Percentiles rank a stretch among this genome's conserved stretches.
Conservation (phyloP, 2,329 filamentous ascomycete species). For the Ophiostoma ips region DNA sequence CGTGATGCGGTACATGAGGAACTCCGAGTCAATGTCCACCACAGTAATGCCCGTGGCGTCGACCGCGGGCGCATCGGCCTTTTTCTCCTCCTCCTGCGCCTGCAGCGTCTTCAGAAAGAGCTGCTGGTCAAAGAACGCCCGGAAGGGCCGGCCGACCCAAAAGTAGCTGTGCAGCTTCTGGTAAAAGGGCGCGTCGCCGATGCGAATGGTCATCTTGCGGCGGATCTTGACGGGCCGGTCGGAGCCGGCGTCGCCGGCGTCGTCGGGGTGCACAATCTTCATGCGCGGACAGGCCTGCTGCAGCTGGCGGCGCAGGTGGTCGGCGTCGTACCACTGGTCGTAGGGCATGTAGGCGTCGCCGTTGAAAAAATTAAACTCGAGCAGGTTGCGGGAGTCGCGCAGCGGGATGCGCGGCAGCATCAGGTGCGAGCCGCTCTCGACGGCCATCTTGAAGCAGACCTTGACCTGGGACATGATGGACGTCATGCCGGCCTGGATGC, state of each 20-base stretch:
- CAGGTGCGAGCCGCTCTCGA: constrained; percentile 19
- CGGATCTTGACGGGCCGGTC: constrained; percentile 13
- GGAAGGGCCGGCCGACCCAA: constrained; percentile 20
- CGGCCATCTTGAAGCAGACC: constrained; percentile 23
- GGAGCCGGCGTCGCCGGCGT: constrained; percentile 6
- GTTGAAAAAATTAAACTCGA: constrained; percentile 21
- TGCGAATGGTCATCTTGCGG: constrained; percentile 15
- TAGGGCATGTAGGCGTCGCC: constrained; percentile 19
- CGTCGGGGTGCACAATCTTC: constrained; percentile 18
- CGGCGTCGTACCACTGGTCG: constrained; percentile 22
- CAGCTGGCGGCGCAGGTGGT: constrained; percentile 17
- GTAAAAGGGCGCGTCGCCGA: constrained; percentile 16
- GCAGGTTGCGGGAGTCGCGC: constrained; percentile 18
- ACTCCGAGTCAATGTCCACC: constrained; percentile 19
- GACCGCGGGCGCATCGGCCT: neutral
- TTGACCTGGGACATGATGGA: constrained; percentile 23
- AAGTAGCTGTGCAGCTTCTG: constrained; percentile 18
- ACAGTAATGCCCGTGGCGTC: constrained; percentile 17
- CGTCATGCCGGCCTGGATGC: constrained; percentile 21
- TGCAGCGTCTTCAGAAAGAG: constrained; percentile 3
- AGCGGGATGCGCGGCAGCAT: constrained; percentile 22
- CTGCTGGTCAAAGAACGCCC: constrained; percentile 15
- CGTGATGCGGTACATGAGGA: constrained; percentile 23
- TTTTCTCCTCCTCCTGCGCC: constrained; percentile 3
- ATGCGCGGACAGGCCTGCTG: constrained; percentile 19